Base-by-base conservation (phyloP, 768 basidiomycete species). In the Boletus subparvulus region DNA sequence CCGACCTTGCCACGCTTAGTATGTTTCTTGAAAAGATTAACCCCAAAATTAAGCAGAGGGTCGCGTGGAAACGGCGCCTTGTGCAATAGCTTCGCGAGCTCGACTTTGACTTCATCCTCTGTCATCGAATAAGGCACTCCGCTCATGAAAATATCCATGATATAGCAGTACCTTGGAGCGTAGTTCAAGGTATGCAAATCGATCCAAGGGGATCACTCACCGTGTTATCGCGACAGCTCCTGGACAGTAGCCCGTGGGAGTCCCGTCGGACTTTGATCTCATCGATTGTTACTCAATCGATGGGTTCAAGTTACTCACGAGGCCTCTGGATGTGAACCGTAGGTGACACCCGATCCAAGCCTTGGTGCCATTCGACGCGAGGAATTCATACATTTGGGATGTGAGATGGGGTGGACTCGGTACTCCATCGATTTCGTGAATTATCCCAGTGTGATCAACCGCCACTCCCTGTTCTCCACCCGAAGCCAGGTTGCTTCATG, bases 81-180 rank as follows among this genome's bases (percentile, higher is more conserved):
- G 56, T 76, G 75, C 16, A 77, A 48, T 30, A 62, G 64, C 56
- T 65, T 65, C 1, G 73, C 75, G 6, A 76, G 67, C n/a, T 65
- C 69, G 11, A 70, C 26, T 37, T 69, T 69, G 40, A 76, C 44
- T 16, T 76, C 75, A 26, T 74, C 68, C 19, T 59, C 64, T 2
- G 39, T 58, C 1, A 66, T 73, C 40, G 73, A 61, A 12, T 59
- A 50, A 5, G 68, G 45, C 12, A 76, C 63, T n/a, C 64, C 55
- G 17, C 56, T 48, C 73, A 76, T 73, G 61, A 65, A 76, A 21
- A 76, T 30, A 6, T 76, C 71, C 75, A 76, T 76, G 51, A 41
- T 65, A 24, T 49, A 40, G 43, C 7, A 55, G 54, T 52, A 47
- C 28, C 50, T 45, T 43, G 33, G 21, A 33, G n/a, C 28, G 3